Percentiles rank a stretch among this genome's conserved stretches.
Conservation (phyloP, 1,139 yeast species). For the Pichia terricola region DNA sequence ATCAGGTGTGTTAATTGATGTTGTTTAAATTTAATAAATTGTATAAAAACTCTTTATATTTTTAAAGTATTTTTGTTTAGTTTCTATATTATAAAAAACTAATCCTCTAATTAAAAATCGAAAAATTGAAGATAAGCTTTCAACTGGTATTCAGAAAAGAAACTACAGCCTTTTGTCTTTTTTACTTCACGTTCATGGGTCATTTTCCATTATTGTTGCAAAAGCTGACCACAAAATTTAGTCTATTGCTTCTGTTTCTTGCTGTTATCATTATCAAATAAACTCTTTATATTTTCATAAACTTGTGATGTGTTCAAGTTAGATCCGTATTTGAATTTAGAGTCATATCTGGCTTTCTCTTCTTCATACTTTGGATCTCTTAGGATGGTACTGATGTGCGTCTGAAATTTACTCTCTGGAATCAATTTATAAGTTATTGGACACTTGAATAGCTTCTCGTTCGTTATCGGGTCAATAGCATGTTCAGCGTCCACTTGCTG, state of each 20-base stretch:
- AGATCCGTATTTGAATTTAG: slow-evolving; percentile 42
- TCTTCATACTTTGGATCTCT: slow-evolving; percentile 73
- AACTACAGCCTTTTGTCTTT: too few relatives aligned
- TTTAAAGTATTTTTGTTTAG: slow-evolving; percentile 1
- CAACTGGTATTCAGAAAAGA: too few relatives aligned
- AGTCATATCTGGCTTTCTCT: slow-evolving; percentile 55
- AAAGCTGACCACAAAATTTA: too few relatives aligned
- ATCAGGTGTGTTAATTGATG: neutral
- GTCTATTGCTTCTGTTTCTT: slow-evolving; percentile 1
- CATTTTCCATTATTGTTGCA: too few relatives aligned
- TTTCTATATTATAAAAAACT: neutral
- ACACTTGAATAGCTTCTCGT: slow-evolving; percentile 46
- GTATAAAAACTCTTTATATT: slow-evolving; percentile 1
- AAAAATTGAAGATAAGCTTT: neutral
- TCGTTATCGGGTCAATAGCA: slow-evolving; percentile 12
- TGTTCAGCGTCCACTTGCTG: slow-evolving; percentile 3
- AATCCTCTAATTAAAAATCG: neutral
- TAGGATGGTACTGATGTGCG: slow-evolving; percentile 61
- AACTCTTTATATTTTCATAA: slow-evolving; percentile 60
- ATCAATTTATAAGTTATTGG: slow-evolving; percentile 65
- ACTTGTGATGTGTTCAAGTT: slow-evolving; percentile 65
- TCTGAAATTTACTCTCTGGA: slow-evolving; percentile 64
- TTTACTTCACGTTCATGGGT: too few relatives aligned
- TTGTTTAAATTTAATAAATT: slow-evolving; percentile 1
- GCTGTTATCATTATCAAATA: slow-evolving; percentile 28